Evolutionary conservation across 371 early-diverging fungal species (phyloP), one percentile per base, ranked within the genome.

Genomic region (Encephalitozoon romaleae): DNA sequence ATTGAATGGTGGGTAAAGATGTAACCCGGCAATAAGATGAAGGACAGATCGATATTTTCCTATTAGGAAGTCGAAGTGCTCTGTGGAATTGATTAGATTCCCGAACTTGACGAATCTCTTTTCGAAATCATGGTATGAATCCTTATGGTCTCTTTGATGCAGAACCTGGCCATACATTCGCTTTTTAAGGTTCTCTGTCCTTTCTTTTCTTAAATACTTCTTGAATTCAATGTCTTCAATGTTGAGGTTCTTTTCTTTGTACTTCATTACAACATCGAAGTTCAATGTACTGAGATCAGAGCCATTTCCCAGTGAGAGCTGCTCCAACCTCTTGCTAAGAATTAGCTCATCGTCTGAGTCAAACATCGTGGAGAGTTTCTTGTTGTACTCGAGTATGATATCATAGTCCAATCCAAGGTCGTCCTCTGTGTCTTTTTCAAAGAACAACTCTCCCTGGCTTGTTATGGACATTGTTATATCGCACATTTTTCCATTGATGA

Each of bases 361-460:
- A 42, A 43, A 59, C n/a, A 67, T 65, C 32, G 43, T 71, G 41
- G 66, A 52, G 15, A 64, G 32, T 21, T 51, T 53, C 11, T 59
- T 69, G 21, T 66, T 76, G 23, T 76, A 67, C 28, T 66, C 69
- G n/a, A 76, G 52, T 49, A 76, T 28, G 15, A 64, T 52, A 52
- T 72, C 73, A 41, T 76, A 63, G 26, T 76, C 53, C 18, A 55
- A 55, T 26, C 47, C 67, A 34, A 63, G 59, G 34, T 76, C 69
- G 12, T 43, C 52, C 8, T 52, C 59, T 6, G 55, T 38, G 21
- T 67, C 59, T 54, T 92, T 88, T 8, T 96, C 94, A 87, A 98
- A 98, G 82, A 93, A 96, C 0, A 94, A 92, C 83, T 98, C 96
- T 12, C 96, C 96, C 26, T 93, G 91, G 63, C 94, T 94, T n/a